These are phyloP conservation scores for Peziza echinospora DNA, from an alignment of 495 filamentous ascomycete genomes.

Conservation along the genomic window DNA sequence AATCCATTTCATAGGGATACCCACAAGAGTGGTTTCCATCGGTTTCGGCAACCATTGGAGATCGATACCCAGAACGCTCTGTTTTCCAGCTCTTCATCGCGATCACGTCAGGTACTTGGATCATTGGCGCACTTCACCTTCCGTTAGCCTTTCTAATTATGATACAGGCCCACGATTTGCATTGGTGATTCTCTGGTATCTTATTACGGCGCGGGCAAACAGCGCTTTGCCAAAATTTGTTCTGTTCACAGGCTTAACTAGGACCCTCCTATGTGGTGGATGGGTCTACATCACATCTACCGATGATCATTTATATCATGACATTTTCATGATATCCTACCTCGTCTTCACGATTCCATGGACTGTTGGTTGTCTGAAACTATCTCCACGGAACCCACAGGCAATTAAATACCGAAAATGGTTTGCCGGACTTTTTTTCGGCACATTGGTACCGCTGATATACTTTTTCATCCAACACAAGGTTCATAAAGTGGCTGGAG, in stretches of 20 bases:
- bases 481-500: conserved; percentile 81
- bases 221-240: conserved; percentile 60
- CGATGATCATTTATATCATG: conserved; percentile 96
- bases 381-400: conserved; percentile 66
- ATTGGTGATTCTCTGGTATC: conserved; percentile 79
- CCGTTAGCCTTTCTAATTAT: background rate
- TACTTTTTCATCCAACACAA: conserved; percentile 99
- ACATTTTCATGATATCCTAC: conserved; percentile 99
- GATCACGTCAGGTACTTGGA: conserved; percentile 54
- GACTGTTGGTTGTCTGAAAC: conserved; percentile 72
- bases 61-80: conserved; percentile 89
- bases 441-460: conserved; percentile 67
- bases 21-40: conserved; percentile 98
- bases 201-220: conserved; percentile 59
- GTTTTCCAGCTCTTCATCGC: conserved; percentile 95
- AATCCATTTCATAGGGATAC: conserved; percentile 38
- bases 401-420: conserved; percentile 81
- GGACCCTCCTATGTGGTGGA: conserved; percentile 84
- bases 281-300: conserved; percentile 99
- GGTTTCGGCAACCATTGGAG: conserved; percentile 94
- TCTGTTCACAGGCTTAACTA: conserved; percentile 56
- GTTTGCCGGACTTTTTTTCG: conserved; percentile 68
- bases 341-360: conserved; percentile 84
- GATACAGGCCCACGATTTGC: conserved; percentile 62
- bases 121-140: no score